phyloP scores from a whole-genome alignment of 2,329 filamentous ascomycete species.

The Diaporthe vexans region DNA sequence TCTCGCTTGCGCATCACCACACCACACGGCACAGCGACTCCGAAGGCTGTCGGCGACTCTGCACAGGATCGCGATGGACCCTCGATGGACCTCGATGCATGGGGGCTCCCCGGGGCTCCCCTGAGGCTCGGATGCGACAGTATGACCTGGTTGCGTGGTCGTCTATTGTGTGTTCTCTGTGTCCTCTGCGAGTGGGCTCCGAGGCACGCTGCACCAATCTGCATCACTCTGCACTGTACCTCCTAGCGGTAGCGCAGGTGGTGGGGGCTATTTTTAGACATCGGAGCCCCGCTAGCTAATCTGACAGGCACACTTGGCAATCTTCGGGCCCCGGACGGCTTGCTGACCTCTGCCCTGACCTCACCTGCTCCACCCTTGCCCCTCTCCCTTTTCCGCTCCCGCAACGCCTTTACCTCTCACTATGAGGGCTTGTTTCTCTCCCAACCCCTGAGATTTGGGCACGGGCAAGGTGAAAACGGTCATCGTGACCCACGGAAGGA shows the following conservation, averaged over 20 bases:
- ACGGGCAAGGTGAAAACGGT: not conserved
- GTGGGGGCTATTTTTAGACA: conserved; percentile 41
- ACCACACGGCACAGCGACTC: conserved; percentile 14
- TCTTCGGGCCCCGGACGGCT: conserved; percentile 31
- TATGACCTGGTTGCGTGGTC: not conserved
- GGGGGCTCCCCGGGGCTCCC: conserved; percentile 13
- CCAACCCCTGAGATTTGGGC: conserved; percentile 23
- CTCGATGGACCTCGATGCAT: not conserved
- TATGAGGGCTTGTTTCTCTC: not conserved
- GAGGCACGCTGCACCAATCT: not conserved
- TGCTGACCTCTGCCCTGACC: conserved; percentile 29
- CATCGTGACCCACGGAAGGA: conserved; percentile 26
- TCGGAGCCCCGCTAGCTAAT: conserved; percentile 36
- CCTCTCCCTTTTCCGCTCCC: not conserved
- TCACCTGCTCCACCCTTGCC: conserved; percentile 20
- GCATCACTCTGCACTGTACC: not conserved
- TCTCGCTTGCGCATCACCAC: not conserved
- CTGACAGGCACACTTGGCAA: conserved; percentile 24
- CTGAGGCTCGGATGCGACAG: conserved; percentile 18
- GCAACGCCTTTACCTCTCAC: conserved; percentile 17
- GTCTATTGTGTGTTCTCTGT: not conserved
- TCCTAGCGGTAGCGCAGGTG: not conserved
- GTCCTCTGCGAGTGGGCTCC: conserved; percentile 1
- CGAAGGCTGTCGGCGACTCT: conserved; percentile 23
- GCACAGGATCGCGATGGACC: conserved; percentile 20